Conservation (phyloP, 2,329 filamentous ascomycete genomes). For the Zymoseptoria passerinii region DNA sequence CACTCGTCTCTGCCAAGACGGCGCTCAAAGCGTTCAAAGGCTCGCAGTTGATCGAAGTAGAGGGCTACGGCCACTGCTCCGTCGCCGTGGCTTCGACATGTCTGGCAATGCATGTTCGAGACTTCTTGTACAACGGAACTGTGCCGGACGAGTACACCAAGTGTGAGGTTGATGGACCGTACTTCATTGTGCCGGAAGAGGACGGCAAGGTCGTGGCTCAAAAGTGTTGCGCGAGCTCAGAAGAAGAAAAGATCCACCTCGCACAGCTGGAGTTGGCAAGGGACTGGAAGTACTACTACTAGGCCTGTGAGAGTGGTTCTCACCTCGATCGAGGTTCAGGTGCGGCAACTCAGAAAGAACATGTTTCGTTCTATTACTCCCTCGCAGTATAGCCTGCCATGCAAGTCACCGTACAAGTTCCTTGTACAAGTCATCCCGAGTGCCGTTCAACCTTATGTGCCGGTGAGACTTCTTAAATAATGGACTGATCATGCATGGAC, state of each 20-base stretch:
- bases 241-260: constrained; percentile 14
- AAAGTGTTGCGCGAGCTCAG: constrained; percentile 8
- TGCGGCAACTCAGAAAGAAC: not conserved
- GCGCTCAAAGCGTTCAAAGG: constrained; percentile 11
- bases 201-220: constrained; percentile 15
- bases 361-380: not conserved
- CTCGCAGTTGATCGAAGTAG: constrained; percentile 14
- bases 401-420: not conserved
- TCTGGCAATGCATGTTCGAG: constrained; percentile 14
- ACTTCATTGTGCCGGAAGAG: constrained; percentile 18
- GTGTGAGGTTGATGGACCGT: constrained; percentile 17
- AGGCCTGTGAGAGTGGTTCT: not conserved
- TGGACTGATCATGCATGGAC: no score
- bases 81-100: constrained; percentile 16
- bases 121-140: constrained; percentile 15
- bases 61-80: constrained; percentile 17
- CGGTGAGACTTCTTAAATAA: no score
- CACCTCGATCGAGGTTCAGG: not conserved
- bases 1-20: constrained; percentile 13
- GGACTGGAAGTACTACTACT: constrained; percentile 10
- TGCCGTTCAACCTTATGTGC: no score
- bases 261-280: constrained; percentile 18
- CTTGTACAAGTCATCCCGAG: no score
- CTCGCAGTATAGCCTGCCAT: not conserved
- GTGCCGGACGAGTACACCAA: constrained; percentile 13